Evolutionary conservation across 352 stramenopile species (phyloP), one percentile per base, ranked within the genome.

Genomic region (Pythium rhizo-oryzae): DNA sequence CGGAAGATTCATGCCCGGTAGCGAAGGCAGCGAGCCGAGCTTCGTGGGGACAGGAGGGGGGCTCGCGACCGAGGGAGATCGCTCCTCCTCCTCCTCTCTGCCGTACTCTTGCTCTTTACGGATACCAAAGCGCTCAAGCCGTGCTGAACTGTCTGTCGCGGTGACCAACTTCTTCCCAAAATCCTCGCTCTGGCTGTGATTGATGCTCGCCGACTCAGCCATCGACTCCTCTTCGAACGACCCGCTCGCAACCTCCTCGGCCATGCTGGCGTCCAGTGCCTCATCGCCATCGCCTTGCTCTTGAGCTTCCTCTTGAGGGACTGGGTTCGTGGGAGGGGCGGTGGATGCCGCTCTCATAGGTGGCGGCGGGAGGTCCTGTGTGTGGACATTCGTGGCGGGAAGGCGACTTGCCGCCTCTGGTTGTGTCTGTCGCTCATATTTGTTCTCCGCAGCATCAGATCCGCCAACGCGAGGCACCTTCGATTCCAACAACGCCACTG

Each of bases 221-320:
- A 86, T 77, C 21, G 82, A 91, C 54, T 90, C 79, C 28, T 80
- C 81, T 11, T 87, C 50, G 47, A 90, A 84, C 0, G 82, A 92
- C 8, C 58, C 79, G 65, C 81, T 91, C 24, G 68, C 70, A 4
- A 89, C 67, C 21, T 89, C 81, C 62, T 90, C 82, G 1, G 66
- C 76, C 62, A 87, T 77, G 39, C 78, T 87, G 16, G 75, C 79
- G 24, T 87, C 81, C 8, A 85, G 64, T 6, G 85, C 71, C 8
- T 67, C 79, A 9, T 75, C 76, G n/a, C 64, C 71, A n/a, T 57
- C 65, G 54, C 72, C 47, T 25, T 33, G 28, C 28, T 33, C 28
- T 33, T 33, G 28, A 33, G 28, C 28, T 2, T 33, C 6, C 35
- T 1, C 13, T 41, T 41, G 35, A 4, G 35, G 35, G 35, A 41